Percentiles rank a stretch among this genome's conserved stretches.
phyloP scores from a whole-genome alignment of 352 stramenopile genomes.

The Albugo candida region DNA sequence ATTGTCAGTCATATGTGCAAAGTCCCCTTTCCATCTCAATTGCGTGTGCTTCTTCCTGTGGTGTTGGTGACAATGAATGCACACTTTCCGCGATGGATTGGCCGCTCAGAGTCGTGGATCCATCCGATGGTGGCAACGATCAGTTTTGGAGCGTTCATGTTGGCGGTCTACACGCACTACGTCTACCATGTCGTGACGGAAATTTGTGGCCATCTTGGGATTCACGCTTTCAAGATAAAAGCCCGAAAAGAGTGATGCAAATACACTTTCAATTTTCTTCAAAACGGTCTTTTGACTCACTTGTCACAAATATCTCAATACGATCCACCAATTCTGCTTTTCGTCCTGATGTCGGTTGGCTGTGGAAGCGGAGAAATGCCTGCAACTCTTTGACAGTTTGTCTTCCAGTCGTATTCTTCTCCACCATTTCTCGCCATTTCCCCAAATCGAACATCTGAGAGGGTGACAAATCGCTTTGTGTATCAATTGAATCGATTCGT shows the following conservation, averaged over 20 bases:
- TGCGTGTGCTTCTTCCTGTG: slow-evolving; percentile 65
- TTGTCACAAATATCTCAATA: slow-evolving; percentile 22
- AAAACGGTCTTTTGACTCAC: no score
- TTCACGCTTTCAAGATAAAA: slow-evolving; percentile 67
- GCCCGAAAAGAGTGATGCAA: not conserved
- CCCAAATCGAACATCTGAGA: slow-evolving; percentile 19
- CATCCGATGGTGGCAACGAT: slow-evolving; percentile 41
- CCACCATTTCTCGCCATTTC: slow-evolving; percentile 26
- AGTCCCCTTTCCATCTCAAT: slow-evolving; percentile 60
- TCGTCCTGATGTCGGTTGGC: slow-evolving; percentile 17
- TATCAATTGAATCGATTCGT: slow-evolving; percentile 6
- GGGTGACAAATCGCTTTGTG: slow-evolving; percentile 8
- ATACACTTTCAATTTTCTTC: no score
- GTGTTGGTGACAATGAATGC: slow-evolving; percentile 53
- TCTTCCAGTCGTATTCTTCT: slow-evolving; percentile 34
- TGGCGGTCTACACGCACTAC: slow-evolving; percentile 61
- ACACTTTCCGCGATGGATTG: slow-evolving; percentile 27
- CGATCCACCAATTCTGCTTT: slow-evolving; percentile 48
- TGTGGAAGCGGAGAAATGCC: slow-evolving; percentile 32
- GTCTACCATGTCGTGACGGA: slow-evolving; percentile 62
- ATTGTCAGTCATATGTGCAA: slow-evolving; percentile 83
- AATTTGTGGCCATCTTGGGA: slow-evolving; percentile 75
- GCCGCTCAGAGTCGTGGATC: slow-evolving; percentile 27
- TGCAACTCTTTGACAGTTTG: slow-evolving; percentile 57
- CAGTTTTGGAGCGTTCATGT: slow-evolving; percentile 55